Conservation (phyloP, 2,329 filamentous ascomycete genomes). For the Capronia epimyces region DNA sequence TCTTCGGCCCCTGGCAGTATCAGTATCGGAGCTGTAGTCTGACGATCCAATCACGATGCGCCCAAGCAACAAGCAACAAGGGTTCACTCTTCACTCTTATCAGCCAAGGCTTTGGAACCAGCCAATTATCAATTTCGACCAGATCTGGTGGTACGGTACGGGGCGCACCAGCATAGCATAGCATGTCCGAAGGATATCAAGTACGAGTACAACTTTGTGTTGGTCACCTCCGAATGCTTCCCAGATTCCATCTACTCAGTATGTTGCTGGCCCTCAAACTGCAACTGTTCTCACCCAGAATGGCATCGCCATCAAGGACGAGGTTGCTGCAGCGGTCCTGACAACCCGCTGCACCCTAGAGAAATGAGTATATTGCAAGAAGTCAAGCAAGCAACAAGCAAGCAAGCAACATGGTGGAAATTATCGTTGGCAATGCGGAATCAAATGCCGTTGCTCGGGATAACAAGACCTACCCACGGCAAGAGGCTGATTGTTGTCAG, state of each 20-base stretch:
- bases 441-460: no score
- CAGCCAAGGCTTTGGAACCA: constrained; percentile 60
- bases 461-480: no score
- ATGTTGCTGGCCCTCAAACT: constrained; percentile 49
- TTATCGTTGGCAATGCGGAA: constrained; percentile 54
- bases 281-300: constrained; percentile 57
- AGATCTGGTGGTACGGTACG: constrained; percentile 57
- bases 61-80: constrained; percentile 47
- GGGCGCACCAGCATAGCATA: constrained; percentile 52
- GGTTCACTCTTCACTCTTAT: constrained; percentile 51
- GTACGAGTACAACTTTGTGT: constrained; percentile 55
- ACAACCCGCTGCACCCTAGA: constrained; percentile 44
- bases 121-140: constrained; percentile 60
- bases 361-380: constrained; percentile 51
- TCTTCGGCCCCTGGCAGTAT: no score
- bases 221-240: constrained; percentile 55
- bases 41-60: constrained; percentile 54
- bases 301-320: constrained; percentile 57
- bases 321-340: constrained; percentile 48
- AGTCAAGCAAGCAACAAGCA: constrained; percentile 44
- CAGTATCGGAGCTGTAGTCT: constrained; percentile 42
- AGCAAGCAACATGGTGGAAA: constrained; percentile 55
- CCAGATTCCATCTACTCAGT: constrained; percentile 49
- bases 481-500: no score
- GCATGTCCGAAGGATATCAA: constrained; percentile 40